A percentile compares a stretch with the other conserved stretches of the same genome.
Conservation (phyloP, 164 flowering plant genomes). For the Aristolochia californica region DNA sequence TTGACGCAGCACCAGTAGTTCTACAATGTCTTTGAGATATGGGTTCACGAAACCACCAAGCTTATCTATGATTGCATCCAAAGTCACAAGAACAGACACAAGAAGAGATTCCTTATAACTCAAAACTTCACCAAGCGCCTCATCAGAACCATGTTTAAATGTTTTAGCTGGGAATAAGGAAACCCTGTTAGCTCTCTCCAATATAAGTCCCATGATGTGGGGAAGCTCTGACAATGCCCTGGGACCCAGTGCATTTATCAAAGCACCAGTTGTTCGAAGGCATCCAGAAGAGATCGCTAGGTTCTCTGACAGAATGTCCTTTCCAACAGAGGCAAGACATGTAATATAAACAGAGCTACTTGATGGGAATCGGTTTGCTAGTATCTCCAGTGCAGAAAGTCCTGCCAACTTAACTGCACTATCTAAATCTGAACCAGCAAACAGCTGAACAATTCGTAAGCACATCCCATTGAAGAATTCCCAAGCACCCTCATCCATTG, state of each 20-base stretch:
- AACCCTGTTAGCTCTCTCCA: conserved; percentile 22
- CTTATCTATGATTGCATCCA: conserved; percentile 69
- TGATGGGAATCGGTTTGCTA: conserved; percentile 47
- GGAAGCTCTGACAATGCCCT: conserved; percentile 70
- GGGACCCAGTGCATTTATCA: conserved; percentile 71
- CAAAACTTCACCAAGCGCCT: conserved; percentile 5
- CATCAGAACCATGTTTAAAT: conserved; percentile 6
- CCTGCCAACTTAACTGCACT: conserved; percentile 49
- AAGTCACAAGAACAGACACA: conserved; percentile 39
- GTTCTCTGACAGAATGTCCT: conserved; percentile 30
- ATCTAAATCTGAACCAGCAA: conserved; percentile 36
- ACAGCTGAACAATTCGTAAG: conserved; percentile 36
- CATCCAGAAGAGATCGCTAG: conserved; percentile 50
- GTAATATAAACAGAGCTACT: conserved; percentile 28
- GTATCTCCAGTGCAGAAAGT: conserved; percentile 59
- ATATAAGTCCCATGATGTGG: conserved; percentile 38
- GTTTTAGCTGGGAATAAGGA: conserved; percentile 8
- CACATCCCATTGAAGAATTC: conserved; percentile 45
- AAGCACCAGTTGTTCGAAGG: conserved; percentile 56
- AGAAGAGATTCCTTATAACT: conserved; percentile 30
- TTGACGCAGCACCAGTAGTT: conserved; percentile 50
- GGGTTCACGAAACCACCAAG: conserved; percentile 85
- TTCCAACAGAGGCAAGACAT: conserved; percentile 53
- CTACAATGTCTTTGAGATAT: conserved; percentile 57
- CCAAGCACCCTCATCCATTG: conserved; percentile 34